These are phyloP conservation scores for Gypsophila paniculata DNA, from an alignment of 179 eudicot species.

Conservation along the genomic window DNA sequence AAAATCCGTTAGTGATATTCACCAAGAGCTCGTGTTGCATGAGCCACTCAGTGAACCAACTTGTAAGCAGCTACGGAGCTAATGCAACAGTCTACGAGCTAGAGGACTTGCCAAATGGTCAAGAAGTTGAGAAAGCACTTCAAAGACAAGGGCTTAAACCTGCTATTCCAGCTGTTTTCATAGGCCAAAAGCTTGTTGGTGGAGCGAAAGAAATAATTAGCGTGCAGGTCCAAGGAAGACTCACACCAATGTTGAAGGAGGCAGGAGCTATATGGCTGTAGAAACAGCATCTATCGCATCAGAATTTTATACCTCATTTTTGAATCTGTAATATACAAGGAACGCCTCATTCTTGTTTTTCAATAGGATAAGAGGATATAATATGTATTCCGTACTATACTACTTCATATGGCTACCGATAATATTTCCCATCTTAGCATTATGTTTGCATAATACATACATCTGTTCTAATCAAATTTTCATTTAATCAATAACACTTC, in stretches of 20 bases:
- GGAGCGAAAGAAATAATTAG: constrained; percentile 37
- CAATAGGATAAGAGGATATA: neutral
- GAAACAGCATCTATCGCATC: constrained; percentile 3
- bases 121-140: constrained; percentile 32
- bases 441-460: neutral
- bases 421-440: neutral
- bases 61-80: constrained; percentile 33
- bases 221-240: constrained; percentile 32
- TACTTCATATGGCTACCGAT: neutral
- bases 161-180: constrained; percentile 31
- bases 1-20: constrained; percentile 34
- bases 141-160: constrained; percentile 28
- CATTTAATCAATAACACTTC: neutral
- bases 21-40: constrained; percentile 39
- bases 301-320: neutral
- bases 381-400: constrained; percentile 3
- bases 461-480: neutral
- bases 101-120: constrained; percentile 28
- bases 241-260: constrained; percentile 31
- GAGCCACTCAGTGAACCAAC: constrained; percentile 35
- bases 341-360: neutral
- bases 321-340: neutral
- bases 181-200: constrained; percentile 30
- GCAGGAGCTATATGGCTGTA: constrained; percentile 36
- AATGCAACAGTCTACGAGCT: constrained; percentile 32